Base-by-base conservation (phyloP, 805 yeast genomes). In the Saccharomycopsis malanga region DNA sequence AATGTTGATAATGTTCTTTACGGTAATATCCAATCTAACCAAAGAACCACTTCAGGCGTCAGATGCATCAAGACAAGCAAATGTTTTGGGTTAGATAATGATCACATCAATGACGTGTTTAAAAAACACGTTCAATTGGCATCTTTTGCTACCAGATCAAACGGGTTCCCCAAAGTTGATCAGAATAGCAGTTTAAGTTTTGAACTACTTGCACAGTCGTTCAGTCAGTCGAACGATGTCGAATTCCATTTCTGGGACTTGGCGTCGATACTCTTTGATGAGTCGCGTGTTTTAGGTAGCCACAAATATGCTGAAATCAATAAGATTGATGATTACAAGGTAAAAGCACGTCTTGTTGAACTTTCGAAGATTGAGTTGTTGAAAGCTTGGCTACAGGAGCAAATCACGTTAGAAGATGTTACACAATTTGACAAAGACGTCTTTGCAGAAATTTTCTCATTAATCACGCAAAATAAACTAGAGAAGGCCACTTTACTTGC, bases 401-500 rank as follows among this genome's bases (percentile, higher is more conserved):
- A 69, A 47, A 73, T 73, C 18, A 55, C 56, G n/a, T 45, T 53
- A 2, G 67, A 65, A n/a, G 62, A 73, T 4, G 56, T 59, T 50
- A 1, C 67, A 62, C 10, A 42, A 14, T 22, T 37, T 34, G 47
- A 48, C 47, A 54, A 56, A 1, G 77, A 76, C 53, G 58, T 69
- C 0, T 64, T 81, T 18, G 82, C 81, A 32, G 60, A 62, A 20
- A 70, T 83, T 0, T 79, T 76, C 58, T 57, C 72, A 2, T 58
- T 66, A 22, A 52, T 83, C 7, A 69, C 78, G 27, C 67, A 74
- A 3, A 80, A 83, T 45, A 76, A 81, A 47, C 57, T 87, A 24
- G 66, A 71, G 6, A 68, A 69, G 23, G 97, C 98, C 1, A 68
- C 81, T 4, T 67, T 69, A 25, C 50, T 67, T 2, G 89, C 96